These are phyloP conservation scores for Syncephalastrum monosporum DNA, from an alignment of 371 early-diverging fungal genomes.

Conservation along the genomic window DNA sequence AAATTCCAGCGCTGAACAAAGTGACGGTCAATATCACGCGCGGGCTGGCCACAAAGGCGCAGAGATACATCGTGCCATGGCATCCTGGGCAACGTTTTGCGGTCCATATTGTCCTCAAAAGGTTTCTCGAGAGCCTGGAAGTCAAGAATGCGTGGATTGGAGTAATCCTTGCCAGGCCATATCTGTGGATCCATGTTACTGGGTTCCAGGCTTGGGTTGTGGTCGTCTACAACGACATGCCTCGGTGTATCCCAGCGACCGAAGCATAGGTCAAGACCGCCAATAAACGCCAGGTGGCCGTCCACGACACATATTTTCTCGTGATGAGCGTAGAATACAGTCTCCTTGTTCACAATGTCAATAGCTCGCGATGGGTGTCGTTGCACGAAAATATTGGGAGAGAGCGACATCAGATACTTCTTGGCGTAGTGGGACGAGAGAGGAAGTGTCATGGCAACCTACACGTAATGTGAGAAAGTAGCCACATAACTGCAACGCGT, in stretches of 20 bases:
- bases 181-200: slow-evolving; percentile 26
- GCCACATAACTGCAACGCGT: neutral
- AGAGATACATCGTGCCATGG: slow-evolving; percentile 94
- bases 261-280: slow-evolving; percentile 89
- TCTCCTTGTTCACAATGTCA: slow-evolving; percentile 47
- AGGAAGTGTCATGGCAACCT: slow-evolving; percentile 64
- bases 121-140: slow-evolving; percentile 76
- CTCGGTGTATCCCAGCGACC: slow-evolving; percentile 79
- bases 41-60: slow-evolving; percentile 54
- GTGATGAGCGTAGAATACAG: slow-evolving; percentile 78
- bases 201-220: slow-evolving; percentile 34
- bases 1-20: slow-evolving; percentile 92
- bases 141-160: slow-evolving; percentile 85
- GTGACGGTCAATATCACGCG: slow-evolving; percentile 80
- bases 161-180: slow-evolving; percentile 86
- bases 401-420: slow-evolving; percentile 54
- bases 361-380: slow-evolving; percentile 69
- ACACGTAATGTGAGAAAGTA: neutral
- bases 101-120: slow-evolving; percentile 21
- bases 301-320: slow-evolving; percentile 84
- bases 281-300: slow-evolving; percentile 77
- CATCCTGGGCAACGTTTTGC: slow-evolving; percentile 66
- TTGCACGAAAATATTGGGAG: slow-evolving; percentile 65
- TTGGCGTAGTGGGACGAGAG: slow-evolving; percentile 80
- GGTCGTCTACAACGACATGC: slow-evolving; percentile 73